A percentile compares a stretch with the other conserved stretches of the same genome.
These are phyloP conservation scores for Candida tibetensis DNA, from an alignment of 805 yeast genomes.

Conservation along the genomic window DNA sequence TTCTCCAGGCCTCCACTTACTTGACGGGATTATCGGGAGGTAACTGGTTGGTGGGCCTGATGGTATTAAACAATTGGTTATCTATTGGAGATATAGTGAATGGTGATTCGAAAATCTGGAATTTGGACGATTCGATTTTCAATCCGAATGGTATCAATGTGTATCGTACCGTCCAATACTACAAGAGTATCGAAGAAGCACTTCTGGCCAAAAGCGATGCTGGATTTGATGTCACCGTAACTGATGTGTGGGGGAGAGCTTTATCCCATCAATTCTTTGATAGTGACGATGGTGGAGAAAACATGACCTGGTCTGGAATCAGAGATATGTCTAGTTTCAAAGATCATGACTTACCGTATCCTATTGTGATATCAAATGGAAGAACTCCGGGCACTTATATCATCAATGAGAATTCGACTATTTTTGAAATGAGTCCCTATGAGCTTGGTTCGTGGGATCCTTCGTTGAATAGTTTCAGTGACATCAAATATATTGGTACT, in stretches of 20 bases:
- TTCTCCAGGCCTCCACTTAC: conserved; percentile 18
- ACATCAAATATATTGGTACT: conserved; percentile 31
- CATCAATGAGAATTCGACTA: conserved; percentile 65
- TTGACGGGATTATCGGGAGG: conserved; percentile 50
- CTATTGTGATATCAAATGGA: conserved; percentile 49
- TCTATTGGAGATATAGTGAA: conserved; percentile 29
- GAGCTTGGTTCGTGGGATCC: conserved; percentile 47
- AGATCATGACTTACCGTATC: conserved; percentile 37
- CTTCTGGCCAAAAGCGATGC: conserved; percentile 29
- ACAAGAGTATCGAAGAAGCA: conserved; percentile 32
- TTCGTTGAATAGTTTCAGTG: conserved; percentile 28
- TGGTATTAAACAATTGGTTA: conserved; percentile 38
- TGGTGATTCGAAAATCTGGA: conserved; percentile 52
- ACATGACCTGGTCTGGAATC: conserved; percentile 25
- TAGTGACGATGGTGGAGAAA: conserved; percentile 23
- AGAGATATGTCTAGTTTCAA: conserved; percentile 21
- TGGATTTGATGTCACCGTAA: conserved; percentile 34
- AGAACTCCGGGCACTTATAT: conserved; percentile 60
- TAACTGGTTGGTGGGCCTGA: conserved; percentile 50
- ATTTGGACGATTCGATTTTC: conserved; percentile 57
- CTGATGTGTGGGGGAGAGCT: conserved; percentile 44
- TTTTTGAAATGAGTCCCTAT: conserved; percentile 37
- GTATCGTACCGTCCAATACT: conserved; percentile 47
- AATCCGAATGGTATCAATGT: conserved; percentile 63
- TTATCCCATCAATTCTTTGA: conserved; percentile 35